These are phyloP conservation scores for Candida easanensis DNA, from an alignment of 805 yeast species.

Conservation along the genomic window DNA sequence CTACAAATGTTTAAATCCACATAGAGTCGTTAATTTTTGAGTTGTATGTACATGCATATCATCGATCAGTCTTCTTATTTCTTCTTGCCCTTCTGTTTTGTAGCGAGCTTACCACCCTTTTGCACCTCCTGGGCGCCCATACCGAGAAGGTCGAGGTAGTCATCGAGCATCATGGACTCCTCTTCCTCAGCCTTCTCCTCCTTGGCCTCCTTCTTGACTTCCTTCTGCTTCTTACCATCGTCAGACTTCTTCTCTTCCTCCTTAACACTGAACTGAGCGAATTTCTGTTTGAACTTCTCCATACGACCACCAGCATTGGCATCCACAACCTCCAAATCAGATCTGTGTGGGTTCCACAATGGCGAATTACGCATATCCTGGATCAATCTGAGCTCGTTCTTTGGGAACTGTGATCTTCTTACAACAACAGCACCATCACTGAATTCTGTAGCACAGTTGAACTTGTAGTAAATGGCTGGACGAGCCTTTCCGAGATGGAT, in stretches of 20 bases:
- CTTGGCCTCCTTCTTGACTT: constrained; percentile 7
- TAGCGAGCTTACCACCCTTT: constrained; percentile 51
- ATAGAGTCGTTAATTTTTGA: background rate
- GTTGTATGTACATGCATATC: constrained; percentile 1
- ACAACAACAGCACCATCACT: constrained; percentile 90
- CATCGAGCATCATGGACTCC: constrained; percentile 35
- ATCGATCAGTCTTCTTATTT: constrained; percentile 26
- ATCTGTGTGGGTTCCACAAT: constrained; percentile 85
- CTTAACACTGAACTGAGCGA: constrained; percentile 46
- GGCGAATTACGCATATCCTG: constrained; percentile 86
- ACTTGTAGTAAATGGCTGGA: constrained; percentile 90
- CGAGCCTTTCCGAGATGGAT: constrained; percentile 81
- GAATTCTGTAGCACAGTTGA: constrained; percentile 83
- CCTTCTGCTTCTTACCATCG: constrained; percentile 17
- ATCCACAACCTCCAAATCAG: constrained; percentile 70
- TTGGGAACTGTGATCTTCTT: constrained; percentile 85
- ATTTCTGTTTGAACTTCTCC: constrained; percentile 69
- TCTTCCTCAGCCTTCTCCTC: constrained; percentile 12
- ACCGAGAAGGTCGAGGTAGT: constrained; percentile 59
- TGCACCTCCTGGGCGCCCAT: constrained; percentile 52
- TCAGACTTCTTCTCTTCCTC: constrained; percentile 23
- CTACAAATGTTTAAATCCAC: background rate
- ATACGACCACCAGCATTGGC: constrained; percentile 84
- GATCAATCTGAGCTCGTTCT: constrained; percentile 79
- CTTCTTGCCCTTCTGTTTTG: constrained; percentile 44